Percentiles rank a stretch among this genome's conserved stretches.
These are phyloP conservation scores for Salinomyces thailandicus DNA, from an alignment of 2,329 filamentous ascomycete genomes.

Conservation along the genomic window DNA sequence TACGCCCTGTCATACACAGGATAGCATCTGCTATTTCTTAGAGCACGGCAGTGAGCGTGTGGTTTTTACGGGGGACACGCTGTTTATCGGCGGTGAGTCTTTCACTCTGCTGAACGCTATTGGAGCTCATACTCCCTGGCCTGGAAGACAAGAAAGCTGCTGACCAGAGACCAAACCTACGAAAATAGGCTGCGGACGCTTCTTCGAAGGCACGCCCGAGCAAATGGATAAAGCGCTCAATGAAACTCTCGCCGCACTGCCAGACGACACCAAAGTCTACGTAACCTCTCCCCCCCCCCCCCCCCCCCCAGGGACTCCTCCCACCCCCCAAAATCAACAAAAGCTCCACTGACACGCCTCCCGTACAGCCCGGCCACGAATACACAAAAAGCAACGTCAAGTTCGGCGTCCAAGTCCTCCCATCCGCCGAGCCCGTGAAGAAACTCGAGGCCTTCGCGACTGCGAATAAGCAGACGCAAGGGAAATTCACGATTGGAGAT, in stretches of 20 bases:
- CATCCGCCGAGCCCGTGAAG: slow-evolving; percentile 59
- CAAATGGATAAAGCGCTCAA: slow-evolving; percentile 95
- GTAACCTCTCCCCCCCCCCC: too few relatives aligned
- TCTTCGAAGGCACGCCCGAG: slow-evolving; percentile 81
- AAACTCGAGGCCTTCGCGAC: slow-evolving; percentile 67
- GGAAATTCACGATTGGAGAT: slow-evolving; percentile 91
- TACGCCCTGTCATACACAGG: slow-evolving; percentile 95
- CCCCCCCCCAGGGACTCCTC: too few relatives aligned
- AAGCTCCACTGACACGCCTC: background rate
- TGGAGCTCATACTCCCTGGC: background rate
- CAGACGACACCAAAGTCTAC: slow-evolving; percentile 85
- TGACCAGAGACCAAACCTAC: background rate
- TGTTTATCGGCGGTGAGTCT: slow-evolving; percentile 74
- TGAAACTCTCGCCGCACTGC: slow-evolving; percentile 65
- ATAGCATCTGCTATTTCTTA: slow-evolving; percentile 92
- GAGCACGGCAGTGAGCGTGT: slow-evolving; percentile 67
- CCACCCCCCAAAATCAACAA: background rate
- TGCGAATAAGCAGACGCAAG: slow-evolving; percentile 77
- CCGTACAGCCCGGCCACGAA: slow-evolving; percentile 74
- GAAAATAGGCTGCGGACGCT: slow-evolving; percentile 81
- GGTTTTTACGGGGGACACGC: slow-evolving; percentile 91
- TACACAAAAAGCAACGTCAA: slow-evolving; percentile 97
- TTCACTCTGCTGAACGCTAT: too few relatives aligned
- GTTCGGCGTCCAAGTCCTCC: slow-evolving; percentile 67
- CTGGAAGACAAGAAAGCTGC: background rate